Conservation (phyloP, 2,329 filamentous ascomycete genomes). For the Xylariaceae sp. region DNA sequence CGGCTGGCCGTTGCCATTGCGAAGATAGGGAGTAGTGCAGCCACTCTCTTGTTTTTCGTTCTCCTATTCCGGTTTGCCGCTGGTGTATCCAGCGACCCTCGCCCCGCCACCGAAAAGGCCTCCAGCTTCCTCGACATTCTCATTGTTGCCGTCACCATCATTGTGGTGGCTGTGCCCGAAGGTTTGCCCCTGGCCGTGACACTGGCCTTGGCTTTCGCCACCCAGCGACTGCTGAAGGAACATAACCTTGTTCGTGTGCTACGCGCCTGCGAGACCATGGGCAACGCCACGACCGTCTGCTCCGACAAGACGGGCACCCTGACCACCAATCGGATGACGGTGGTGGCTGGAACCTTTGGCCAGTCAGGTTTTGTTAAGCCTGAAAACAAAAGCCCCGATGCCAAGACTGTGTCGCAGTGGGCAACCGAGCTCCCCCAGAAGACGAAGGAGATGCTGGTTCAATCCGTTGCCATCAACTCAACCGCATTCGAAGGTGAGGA, state of each 20-base stretch:
- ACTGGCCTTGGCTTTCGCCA: slow-evolving; percentile 63
- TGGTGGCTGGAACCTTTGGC: slow-evolving; percentile 67
- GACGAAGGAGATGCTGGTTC: slow-evolving; percentile 36
- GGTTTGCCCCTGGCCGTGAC: slow-evolving; percentile 65
- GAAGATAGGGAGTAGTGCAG: slow-evolving; percentile 59
- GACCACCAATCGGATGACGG: slow-evolving; percentile 72
- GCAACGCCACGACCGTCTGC: slow-evolving; percentile 70
- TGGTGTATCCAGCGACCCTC: slow-evolving; percentile 48
- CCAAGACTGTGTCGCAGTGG: slow-evolving; percentile 31
- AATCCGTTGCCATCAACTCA: slow-evolving; percentile 53
- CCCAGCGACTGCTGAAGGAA: slow-evolving; percentile 63
- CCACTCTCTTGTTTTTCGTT: slow-evolving; percentile 71
- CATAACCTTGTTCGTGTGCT: slow-evolving; percentile 67
- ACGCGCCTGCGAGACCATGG: slow-evolving; percentile 67
- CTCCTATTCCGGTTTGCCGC: slow-evolving; percentile 74
- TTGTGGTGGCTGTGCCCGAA: slow-evolving; percentile 66
- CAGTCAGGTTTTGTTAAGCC: slow-evolving; percentile 32
- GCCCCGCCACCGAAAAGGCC: slow-evolving; percentile 52
- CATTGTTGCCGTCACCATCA: slow-evolving; percentile 61
- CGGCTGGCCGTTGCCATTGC: slow-evolving; percentile 48
- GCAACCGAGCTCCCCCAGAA: slow-evolving; percentile 28
- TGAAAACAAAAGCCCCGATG: slow-evolving; percentile 22
- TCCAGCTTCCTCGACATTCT: slow-evolving; percentile 60
- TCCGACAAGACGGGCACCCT: slow-evolving; percentile 76
- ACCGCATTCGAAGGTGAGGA: slow-evolving; percentile 53